Conservation (phyloP, 805 yeast genomes). For the Wickerhamomyces canadensis region DNA sequence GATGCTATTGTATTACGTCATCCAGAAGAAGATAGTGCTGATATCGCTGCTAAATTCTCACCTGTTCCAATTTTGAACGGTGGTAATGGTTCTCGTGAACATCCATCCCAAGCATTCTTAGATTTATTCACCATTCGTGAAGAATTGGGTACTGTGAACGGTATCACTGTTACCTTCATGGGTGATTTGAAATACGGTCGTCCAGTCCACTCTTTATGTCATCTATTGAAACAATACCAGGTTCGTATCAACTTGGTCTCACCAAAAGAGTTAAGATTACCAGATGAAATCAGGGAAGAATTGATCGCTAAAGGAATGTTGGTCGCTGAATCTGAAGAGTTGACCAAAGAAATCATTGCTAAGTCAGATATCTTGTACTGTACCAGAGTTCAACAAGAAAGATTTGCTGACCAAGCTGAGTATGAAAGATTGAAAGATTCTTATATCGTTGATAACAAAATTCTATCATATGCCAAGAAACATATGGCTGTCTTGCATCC, state of each 20-base stretch:
- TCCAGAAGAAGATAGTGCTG: conserved; percentile 88
- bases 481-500: conserved; percentile 99
- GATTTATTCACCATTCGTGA: conserved; percentile 98
- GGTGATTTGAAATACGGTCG: conserved; percentile 98
- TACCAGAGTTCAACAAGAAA: conserved; percentile 96
- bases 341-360: conserved; percentile 81
- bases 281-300: conserved; percentile 64
- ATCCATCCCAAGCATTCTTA: conserved; percentile 97
- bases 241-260: conserved; percentile 89
- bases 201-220: conserved; percentile 95
- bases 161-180: conserved; percentile 96
- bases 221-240: conserved; percentile 85
- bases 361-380: conserved; percentile 94
- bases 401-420: conserved; percentile 71
- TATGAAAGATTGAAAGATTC: conserved; percentile 87
- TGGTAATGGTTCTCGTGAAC: conserved; percentile 97
- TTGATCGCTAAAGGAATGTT: conserved; percentile 64
- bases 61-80: conserved; percentile 97
- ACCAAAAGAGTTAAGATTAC: conserved; percentile 84
- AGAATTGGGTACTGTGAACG: conserved; percentile 97
- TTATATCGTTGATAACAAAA: conserved; percentile 88
- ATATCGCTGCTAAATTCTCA: conserved; percentile 91
- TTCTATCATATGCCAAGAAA: conserved; percentile 87
- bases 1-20: conserved; percentile 98
- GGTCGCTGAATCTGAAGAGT: conserved; percentile 63